Base-by-base conservation (phyloP, 352 stramenopile genomes). In the Globisporangium alternatum region DNA sequence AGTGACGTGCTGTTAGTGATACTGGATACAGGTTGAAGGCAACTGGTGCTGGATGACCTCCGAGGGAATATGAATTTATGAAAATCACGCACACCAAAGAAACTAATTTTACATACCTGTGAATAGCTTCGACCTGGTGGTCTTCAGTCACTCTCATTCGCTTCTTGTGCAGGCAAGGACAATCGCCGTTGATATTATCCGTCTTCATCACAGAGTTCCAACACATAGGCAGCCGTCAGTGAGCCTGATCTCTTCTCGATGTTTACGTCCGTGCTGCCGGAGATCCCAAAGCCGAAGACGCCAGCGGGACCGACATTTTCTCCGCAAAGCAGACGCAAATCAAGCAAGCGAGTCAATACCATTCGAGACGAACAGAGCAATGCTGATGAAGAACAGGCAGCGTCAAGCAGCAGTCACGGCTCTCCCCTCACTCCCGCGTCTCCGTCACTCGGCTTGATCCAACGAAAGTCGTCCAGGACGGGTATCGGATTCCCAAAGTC, bases 221-320 rank as follows among this genome's bases (percentile, higher is more conserved):
- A n/a, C n/a, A n/a, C n/a, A n/a, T n/a, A n/a, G n/a, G n/a, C n/a
- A n/a, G n/a, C n/a, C n/a, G n/a, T n/a, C n/a, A n/a, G n/a, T n/a
- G n/a, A n/a, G n/a, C n/a, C 12, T n/a, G 15, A 44, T n/a, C 39
- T n/a, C 39, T 47, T 47, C 41, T 28, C 25, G n/a, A 51, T 60
- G 48, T 52, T 64, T 63, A 69, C 66, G 54, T 65, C 71, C 1
- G 69, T 76, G 43, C 62, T 78, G 52, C 71, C 69, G 3, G 68
- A 74, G 37, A 65, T 78, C 30, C 19, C 65, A 13, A 60, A 62
- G 51, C 51, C 56, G 12, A 49, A 25, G 25, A 57, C 30, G 30
- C 19, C 19, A n/a, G 52, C 31, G 28, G 30, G 19, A 0, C 19
- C 31, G 13, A 57, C 31, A 19, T 21, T 57, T 30, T 30, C 52